Base-by-base conservation (phyloP, 345 rosid species). In the Linum usitatissimum region DNA sequence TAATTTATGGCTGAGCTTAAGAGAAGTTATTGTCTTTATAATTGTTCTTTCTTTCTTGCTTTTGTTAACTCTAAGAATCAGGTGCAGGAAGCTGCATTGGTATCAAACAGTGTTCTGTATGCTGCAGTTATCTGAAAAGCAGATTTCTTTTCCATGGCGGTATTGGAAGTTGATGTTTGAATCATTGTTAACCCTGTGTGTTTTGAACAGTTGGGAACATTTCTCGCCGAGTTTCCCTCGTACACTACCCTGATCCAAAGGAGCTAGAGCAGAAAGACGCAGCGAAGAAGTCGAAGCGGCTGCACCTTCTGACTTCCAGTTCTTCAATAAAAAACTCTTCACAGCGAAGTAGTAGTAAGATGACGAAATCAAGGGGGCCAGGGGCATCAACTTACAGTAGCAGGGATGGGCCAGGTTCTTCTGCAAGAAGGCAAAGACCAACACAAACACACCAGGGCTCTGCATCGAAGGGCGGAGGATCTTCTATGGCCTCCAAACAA, bases 211-310 rank as follows among this genome's bases (percentile, higher is more conserved):
- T 61, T 64, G 88, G 84, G 63, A 85, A 81, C 71, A 73, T 87
- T 65, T 71, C 90, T 17, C 68, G 86, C 14, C 72, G 82, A 63
- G 84, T 83, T 28, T 75, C 95, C 2, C 67, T 90, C 18, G 86
- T 80, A 57, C 79, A 80, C 61, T 82, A 70, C 69, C 85, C 85
- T 17, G 95, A 85, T 17, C 90, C 97, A 6, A 67, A 79, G 18
- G 84, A 87, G 67, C 72, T 83, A 3, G 83, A 82, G 70, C 53
- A 62, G 54, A 49, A 57, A 65, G 70, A 61, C 57, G 66, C 70
- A 21, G 70, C 60, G 58, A 73, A 61, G 73, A 68, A 60, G 51
- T 60, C 67, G 3, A 73, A 73, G 30, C 21, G 30, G 14, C 23
- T 18, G 59, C 12, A 18, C 9, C 57, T 13, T 18, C 8, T 6